Conservation (phyloP, 2,329 filamentous ascomycete genomes). For the Diaporthe amygdali region DNA sequence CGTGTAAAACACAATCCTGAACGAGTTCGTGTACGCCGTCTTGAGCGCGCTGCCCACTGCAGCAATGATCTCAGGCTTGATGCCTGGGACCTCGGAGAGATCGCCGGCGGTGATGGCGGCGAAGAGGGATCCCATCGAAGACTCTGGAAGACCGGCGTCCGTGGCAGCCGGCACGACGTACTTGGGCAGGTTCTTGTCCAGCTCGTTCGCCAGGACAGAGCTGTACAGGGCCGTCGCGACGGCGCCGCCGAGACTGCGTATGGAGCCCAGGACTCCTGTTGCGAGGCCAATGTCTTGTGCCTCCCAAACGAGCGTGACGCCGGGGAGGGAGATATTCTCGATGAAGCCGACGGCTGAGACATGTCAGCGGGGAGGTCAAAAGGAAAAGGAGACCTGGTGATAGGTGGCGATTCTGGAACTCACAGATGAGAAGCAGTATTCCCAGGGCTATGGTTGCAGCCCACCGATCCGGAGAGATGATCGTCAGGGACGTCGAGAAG, state of each 20-base stretch:
- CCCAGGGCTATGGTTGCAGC: slow-evolving; percentile 37
- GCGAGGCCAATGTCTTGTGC: slow-evolving; percentile 52
- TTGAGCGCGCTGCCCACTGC: slow-evolving; percentile 41
- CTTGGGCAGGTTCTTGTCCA: slow-evolving; percentile 37
- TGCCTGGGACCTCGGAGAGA: slow-evolving; percentile 38
- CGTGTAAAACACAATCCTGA: slow-evolving; percentile 48
- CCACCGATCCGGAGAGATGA: not conserved
- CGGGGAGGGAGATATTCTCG: slow-evolving; percentile 46
- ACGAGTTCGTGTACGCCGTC: slow-evolving; percentile 47
- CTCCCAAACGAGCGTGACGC: slow-evolving; percentile 50
- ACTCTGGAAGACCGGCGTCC: slow-evolving; percentile 40
- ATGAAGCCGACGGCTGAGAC: slow-evolving; percentile 41
- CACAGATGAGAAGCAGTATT: slow-evolving; percentile 34
- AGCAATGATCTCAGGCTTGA: slow-evolving; percentile 38
- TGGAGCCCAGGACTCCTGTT: slow-evolving; percentile 49
- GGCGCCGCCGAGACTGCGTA: slow-evolving; percentile 47
- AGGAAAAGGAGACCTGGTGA: too few species aligned
- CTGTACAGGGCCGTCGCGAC: slow-evolving; percentile 43
- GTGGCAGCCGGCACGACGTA: slow-evolving; percentile 41
- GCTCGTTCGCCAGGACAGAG: slow-evolving; percentile 42
- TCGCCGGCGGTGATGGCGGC: slow-evolving; percentile 38
- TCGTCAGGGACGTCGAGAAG: not conserved
- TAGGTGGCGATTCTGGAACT: not conserved
- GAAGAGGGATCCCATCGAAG: slow-evolving; percentile 39
- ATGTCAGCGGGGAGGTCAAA: not conserved